Evolutionary conservation across 768 basidiomycete species (phyloP), one percentile per base, ranked within the genome.

Genomic region (Mycena rebaudengoi): DNA sequence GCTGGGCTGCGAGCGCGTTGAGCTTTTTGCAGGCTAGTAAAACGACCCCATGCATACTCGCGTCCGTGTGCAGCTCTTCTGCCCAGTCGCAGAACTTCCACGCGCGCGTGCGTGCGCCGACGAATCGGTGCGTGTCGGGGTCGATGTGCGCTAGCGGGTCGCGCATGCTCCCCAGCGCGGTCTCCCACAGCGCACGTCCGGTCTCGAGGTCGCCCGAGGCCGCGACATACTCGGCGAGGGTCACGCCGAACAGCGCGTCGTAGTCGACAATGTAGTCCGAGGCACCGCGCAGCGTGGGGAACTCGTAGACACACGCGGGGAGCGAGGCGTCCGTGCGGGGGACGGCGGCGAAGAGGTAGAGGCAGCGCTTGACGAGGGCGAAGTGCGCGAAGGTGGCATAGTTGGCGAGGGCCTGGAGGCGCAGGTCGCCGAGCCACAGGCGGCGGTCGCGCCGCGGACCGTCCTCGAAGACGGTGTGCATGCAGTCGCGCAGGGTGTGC

Each of bases 51-150:
- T 51, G 50, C 35, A 51, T 37, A 35, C 33, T 25, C 7, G 50
- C 50, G 50, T 51, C 50, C 33, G 33, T 51, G 50, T 37, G 50
- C 50, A 51, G 50, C 21, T 51, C 35, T 26, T 51, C 50, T 25
- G 50, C 50, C 33, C 50, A 51, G 50, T 37, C 33, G 50, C 50
- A 51, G 50, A 51, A 51, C 50, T 51, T 51, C 50, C 50, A 51
- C 23, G 33, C 50, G 50, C 50, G 23, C 21, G 50, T 51, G 33
- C 21, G 50, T 35, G 50, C 50, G 23, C 50, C 50, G 33, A 51
- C 50, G 50, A 37, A 51, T 32, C 50, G 50, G 50, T 51, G 33
- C 33, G 50, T 37, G 13, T 23, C 50, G 29, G 50, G 33, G 35
- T 51, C 50, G 21, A 51, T 51, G 50, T 51, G 50, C 33, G 35